A percentile compares a stretch with the other conserved stretches of the same genome.
phyloP scores from a whole-genome alignment of 2,329 filamentous ascomycete genomes.

The Xylariaceae sp. region DNA sequence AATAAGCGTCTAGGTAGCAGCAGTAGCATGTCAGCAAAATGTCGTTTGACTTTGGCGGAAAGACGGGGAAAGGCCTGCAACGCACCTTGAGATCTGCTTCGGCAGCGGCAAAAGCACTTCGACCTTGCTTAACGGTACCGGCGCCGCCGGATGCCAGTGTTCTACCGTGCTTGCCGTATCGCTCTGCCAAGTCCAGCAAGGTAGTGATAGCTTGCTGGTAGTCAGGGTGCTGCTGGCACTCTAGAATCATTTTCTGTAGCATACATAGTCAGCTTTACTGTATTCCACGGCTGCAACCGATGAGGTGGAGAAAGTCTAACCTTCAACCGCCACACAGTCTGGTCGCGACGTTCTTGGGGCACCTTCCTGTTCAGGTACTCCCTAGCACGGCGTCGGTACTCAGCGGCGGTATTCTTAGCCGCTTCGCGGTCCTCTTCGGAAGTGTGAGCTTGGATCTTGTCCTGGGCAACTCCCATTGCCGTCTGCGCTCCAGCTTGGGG shows the following conservation, averaged over 20 bases:
- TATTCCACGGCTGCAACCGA: slow-evolving; percentile 53
- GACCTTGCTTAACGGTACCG: slow-evolving; percentile 67
- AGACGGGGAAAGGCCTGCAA: too few relatives aligned
- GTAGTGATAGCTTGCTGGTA: slow-evolving; percentile 91
- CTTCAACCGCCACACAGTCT: slow-evolving; percentile 83
- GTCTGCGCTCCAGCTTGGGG: slow-evolving; percentile 24
- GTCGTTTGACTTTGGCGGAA: too few relatives aligned
- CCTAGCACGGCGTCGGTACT: slow-evolving; percentile 43
- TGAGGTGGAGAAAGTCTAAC: slow-evolving; percentile 27
- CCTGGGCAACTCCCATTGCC: slow-evolving; percentile 36
- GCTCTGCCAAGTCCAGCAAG: slow-evolving; percentile 75
- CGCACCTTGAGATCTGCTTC: slow-evolving; percentile 72
- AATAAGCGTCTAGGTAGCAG: slow-evolving; percentile 61
- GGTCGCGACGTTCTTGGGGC: slow-evolving; percentile 86
- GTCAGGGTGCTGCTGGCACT: slow-evolving; percentile 91
- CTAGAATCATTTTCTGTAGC: slow-evolving; percentile 83
- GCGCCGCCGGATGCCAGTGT: slow-evolving; percentile 58
- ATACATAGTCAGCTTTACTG: slow-evolving; percentile 37
- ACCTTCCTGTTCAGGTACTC: slow-evolving; percentile 83
- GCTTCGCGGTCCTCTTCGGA: slow-evolving; percentile 48
- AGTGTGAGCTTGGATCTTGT: slow-evolving; percentile 56
- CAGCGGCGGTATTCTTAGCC: slow-evolving; percentile 31
- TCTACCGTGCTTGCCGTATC: slow-evolving; percentile 72
- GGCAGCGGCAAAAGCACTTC: slow-evolving; percentile 61
- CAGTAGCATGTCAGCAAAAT: slow-evolving; percentile 35